A percentile compares a stretch with the other conserved stretches of the same genome.
Evolutionary conservation across 2,329 filamentous ascomycete species (phyloP).

Genomic region (Neonectria magnoliae): DNA sequence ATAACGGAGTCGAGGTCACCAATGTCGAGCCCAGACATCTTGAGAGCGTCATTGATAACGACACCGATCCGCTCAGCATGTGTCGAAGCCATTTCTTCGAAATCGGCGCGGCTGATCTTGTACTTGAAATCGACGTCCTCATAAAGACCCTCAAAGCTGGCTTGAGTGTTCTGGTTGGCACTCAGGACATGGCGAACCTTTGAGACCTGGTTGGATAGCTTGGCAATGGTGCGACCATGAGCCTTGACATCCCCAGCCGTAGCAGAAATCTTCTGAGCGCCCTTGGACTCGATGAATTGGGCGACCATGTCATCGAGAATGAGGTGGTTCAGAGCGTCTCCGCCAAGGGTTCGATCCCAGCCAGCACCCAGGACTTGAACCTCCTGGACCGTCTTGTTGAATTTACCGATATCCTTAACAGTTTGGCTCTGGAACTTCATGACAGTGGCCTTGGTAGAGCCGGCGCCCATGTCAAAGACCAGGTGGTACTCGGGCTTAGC

Average conservation of each 20-base stretch:
- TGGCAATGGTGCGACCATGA: constrained; percentile 87
- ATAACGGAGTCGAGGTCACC: constrained; percentile 88
- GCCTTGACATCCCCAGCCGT: constrained; percentile 70
- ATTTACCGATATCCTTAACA: constrained; percentile 91
- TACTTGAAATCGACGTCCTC: constrained; percentile 95
- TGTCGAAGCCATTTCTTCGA: constrained; percentile 79
- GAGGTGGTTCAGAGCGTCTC: constrained; percentile 86
- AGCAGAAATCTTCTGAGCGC: constrained; percentile 71
- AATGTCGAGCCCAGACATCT: constrained; percentile 76
- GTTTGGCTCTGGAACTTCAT: constrained; percentile 88
- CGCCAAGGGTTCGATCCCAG: constrained; percentile 91
- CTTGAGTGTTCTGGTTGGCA: constrained; percentile 84
- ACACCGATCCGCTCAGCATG: constrained; percentile 74
- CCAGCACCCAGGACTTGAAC: constrained; percentile 87
- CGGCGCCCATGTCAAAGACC: constrained; percentile 97
- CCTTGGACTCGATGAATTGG: constrained; percentile 77
- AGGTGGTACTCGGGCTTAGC: constrained; percentile 91
- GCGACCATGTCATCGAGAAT: constrained; percentile 90
- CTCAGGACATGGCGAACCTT: constrained; percentile 88
- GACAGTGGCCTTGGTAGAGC: constrained; percentile 89
- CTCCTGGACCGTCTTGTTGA: constrained; percentile 97
- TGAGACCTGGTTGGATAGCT: constrained; percentile 93
- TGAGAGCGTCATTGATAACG: constrained; percentile 79
- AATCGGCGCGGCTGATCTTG: constrained; percentile 81
- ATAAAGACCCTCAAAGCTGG: constrained; percentile 88